phyloP scores from a whole-genome alignment of 164 flowering plant species.

The Paratinospora sagittata region DNA sequence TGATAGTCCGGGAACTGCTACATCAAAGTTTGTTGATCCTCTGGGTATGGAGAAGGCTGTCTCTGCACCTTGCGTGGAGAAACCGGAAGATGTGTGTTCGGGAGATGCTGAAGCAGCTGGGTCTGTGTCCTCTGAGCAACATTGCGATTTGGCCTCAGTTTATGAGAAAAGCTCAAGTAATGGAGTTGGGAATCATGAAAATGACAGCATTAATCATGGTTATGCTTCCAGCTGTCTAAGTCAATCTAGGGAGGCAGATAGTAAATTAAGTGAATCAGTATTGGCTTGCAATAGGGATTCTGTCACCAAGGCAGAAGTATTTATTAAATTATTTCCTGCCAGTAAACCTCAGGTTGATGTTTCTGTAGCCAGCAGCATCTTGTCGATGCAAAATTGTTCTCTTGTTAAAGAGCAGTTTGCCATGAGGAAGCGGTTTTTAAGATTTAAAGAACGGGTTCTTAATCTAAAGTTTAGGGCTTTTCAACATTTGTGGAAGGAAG shows the following conservation, averaged over 20 bases:
- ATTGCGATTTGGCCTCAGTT: conserved; percentile 1
- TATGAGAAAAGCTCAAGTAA: conserved; percentile 10
- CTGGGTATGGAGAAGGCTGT: conserved; percentile 15
- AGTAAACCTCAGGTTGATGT: conserved; percentile 18
- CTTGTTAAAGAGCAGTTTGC: conserved; percentile 40
- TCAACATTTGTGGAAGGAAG: conserved; percentile 78
- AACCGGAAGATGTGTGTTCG: conserved; percentile 11
- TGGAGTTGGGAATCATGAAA: conserved; percentile 9
- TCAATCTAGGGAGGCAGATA: conserved; percentile 14
- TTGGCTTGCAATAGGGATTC: conserved; percentile 49
- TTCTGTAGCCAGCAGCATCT: conserved; percentile 9
- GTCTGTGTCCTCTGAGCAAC: conserved; percentile 9
- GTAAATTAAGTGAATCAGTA: conserved; percentile 26
- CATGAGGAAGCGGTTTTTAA: conserved; percentile 36
- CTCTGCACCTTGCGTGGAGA: conserved; percentile 15
- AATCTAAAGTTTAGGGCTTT: conserved; percentile 63
- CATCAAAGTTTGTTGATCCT: conserved; percentile 51
- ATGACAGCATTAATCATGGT: conserved; percentile 10
- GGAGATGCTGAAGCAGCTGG: conserved; percentile 12
- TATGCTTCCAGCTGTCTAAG: background rate
- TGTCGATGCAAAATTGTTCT: conserved; percentile 18
- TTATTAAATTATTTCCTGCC: conserved; percentile 43
- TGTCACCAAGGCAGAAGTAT: conserved; percentile 48
- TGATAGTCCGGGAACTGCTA: conserved; percentile 71
- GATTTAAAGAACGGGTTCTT: conserved; percentile 66